Conservation (phyloP, 2,329 filamentous ascomycete species). For the Meredithiella fracta region DNA sequence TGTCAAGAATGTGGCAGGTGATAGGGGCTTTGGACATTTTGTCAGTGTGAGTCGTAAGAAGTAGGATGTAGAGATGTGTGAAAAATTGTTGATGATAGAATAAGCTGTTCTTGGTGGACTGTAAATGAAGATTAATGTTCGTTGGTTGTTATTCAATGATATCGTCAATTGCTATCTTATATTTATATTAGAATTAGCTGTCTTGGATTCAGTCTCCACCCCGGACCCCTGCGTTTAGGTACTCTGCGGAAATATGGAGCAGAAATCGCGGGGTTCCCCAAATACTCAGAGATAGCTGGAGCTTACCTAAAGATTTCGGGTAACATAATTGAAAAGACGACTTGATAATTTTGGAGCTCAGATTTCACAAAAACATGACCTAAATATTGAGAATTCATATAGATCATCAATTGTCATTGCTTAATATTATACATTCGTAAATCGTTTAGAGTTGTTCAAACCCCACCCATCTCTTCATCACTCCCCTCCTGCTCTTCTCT, state of each 20-base stretch:
- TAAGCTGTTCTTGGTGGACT: neutral
- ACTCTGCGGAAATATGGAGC: slow-evolving; percentile 8
- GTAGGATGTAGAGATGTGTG: neutral
- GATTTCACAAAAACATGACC: no score
- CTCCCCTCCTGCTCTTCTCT: neutral
- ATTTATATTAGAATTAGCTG: neutral
- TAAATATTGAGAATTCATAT: no score
- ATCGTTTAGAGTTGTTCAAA: neutral
- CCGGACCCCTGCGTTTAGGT: neutral
- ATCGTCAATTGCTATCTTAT: neutral
- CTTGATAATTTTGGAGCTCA: no score
- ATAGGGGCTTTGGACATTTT: slow-evolving; percentile 43
- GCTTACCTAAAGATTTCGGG: slow-evolving; percentile 1
- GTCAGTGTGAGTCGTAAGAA: neutral
- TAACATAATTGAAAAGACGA: no score
- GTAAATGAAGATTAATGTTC: neutral
- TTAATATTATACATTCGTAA: neutral
- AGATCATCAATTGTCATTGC: no score
- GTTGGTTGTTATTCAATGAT: neutral
- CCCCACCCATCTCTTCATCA: slow-evolving; percentile 9
- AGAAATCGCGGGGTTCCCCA: slow-evolving; percentile 12
- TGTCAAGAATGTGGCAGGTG: slow-evolving; percentile 79
- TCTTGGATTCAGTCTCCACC: neutral
- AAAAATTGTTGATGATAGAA: neutral
- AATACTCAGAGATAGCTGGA: neutral